Base-by-base conservation (phyloP, 1,284 basidiomycete species). In the Erythrobasidium hasegawianum region DNA sequence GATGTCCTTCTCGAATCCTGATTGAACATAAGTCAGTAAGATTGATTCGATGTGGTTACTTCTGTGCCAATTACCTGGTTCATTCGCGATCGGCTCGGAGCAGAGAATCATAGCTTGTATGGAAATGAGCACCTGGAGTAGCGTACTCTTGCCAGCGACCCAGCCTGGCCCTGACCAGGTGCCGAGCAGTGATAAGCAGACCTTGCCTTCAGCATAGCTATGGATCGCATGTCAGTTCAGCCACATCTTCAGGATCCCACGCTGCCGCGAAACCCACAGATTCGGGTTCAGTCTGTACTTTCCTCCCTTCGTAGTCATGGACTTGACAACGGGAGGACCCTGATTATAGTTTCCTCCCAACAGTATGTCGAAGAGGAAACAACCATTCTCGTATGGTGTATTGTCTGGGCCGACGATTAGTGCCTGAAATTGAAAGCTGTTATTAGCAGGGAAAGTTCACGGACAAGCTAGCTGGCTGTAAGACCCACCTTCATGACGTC, bases 41-140 rank as follows among this genome's bases (percentile, higher is more conserved):
- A n/a, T n/a, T n/a, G n/a, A n/a, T n/a, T n/a, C n/a, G n/a, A n/a
- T n/a, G n/a, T n/a, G n/a, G n/a, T n/a, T n/a, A n/a, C n/a, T n/a
- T n/a, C n/a, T n/a, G n/a, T n/a, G n/a, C n/a, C n/a, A n/a, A n/a
- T n/a, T n/a, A 49, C 70, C 89, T 13, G 92, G 92, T 76, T 96
- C 92, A 72, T 92, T 93, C 65, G 89, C 76, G 74, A 89, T 90
- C 4, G 90, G 90, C 72, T 93, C 90, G 11, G 92, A 89, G 69
- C 87, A 90, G 39, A 93, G 79, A 70, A 94, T 93, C 86, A 95
- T 88, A 7, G 88, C 89, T 78, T 94, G 91, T 49, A 94, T 92
- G n/a, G 90, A 93, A 50, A 95, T 87, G 49, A 91, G 68, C n/a
- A 85, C 88, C 79, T 90, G 89, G 3, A 92, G 80, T 47, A 93